These are phyloP conservation scores for Calocybe gambosa DNA, from an alignment of 1,284 basidiomycete genomes.

Conservation along the genomic window DNA sequence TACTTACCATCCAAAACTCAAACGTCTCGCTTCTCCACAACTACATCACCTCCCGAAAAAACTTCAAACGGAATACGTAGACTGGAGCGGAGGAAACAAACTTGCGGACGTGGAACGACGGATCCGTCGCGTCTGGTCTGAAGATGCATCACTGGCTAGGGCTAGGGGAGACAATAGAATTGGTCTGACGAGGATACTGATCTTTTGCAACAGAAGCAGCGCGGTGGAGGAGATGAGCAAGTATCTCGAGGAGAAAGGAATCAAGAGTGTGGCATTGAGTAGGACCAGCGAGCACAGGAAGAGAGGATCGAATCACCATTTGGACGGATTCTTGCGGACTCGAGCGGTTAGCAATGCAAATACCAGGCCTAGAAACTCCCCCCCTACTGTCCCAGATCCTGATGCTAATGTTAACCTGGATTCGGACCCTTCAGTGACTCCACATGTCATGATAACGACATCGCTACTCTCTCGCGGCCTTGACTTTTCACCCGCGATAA, in stretches of 20 bases:
- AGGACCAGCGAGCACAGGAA: constrained; percentile 46
- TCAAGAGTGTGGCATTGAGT: constrained; percentile 57
- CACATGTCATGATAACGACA: constrained; percentile 80
- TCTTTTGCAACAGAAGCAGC: constrained; percentile 76
- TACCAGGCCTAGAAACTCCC: constrained; percentile 1
- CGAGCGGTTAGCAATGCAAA: constrained; percentile 13
- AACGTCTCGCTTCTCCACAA: constrained; percentile 69
- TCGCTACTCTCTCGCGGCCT: constrained; percentile 88
- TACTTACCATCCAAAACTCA: constrained; percentile 51
- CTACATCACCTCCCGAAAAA: constrained; percentile 72
- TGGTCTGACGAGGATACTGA: constrained; percentile 53
- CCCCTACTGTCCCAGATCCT: not conserved
- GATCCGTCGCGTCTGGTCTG: constrained; percentile 67
- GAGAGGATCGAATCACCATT: constrained; percentile 66
- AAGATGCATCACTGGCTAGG: constrained; percentile 37
- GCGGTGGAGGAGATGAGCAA: constrained; percentile 56
- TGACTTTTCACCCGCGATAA: constrained; percentile 74
- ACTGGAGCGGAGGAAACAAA: constrained; percentile 74
- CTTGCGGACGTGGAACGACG: constrained; percentile 73
- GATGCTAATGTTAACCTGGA: constrained; percentile 6
- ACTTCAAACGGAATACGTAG: constrained; percentile 67
- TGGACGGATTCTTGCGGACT: constrained; percentile 63
- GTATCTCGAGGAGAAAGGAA: constrained; percentile 53
- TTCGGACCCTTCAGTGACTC: constrained; percentile 26
- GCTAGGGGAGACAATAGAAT: constrained; percentile 11